Evolutionary conservation across 2,329 filamentous ascomycete species (phyloP), one percentile per base, ranked within the genome.

Genomic region (Fusarium keratoplasticum): DNA sequence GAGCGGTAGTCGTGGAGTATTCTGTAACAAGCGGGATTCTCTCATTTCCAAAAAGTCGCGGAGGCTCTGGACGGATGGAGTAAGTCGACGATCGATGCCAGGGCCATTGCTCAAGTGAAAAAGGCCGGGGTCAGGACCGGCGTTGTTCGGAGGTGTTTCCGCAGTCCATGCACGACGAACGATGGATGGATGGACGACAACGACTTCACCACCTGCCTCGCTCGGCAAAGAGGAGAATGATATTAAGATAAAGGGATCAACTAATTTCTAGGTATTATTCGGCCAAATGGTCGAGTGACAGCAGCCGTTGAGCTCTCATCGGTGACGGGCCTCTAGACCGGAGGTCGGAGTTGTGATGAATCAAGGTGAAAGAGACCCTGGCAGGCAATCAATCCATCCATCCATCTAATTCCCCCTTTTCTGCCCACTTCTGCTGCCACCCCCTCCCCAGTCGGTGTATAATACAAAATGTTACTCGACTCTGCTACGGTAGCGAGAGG

Each of bases 371-470:
- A 60, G 52, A 59, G 60, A 61, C 71, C 74, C 74, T 76, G 66
- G 74, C 31, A 69, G 62, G 42, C 69, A 75, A 36, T 22, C 31
- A 25, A 70, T 59, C 68, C 61, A 62, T 33, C 67, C 64, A 62
- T 33, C 67, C 69, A 66, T 70, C 64, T 52, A 61, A 70, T 64
- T 57, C 52, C 63, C 74, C 74, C 74, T 69, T 69, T 76, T 77
- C 62, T 69, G 61, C 55, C 67, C 70, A 77, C 70, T 60, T 69
- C 61, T 62, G 61, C 64, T 66, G 58, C 72, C 67, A 73, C 70
- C 66, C 64, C 67, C 52, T 72, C 44, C 52, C 54, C 18, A 27
- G 54, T 64, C 35, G 42, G 25, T 9, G 47, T 29, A 31, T 33
- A 36, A 50, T 38, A 20, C 22, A 62, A 42, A 52, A 52, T 62